Evolutionary conservation across 192 early-diverging fungal species (phyloP).

Genomic region (Podila verticillata): DNA sequence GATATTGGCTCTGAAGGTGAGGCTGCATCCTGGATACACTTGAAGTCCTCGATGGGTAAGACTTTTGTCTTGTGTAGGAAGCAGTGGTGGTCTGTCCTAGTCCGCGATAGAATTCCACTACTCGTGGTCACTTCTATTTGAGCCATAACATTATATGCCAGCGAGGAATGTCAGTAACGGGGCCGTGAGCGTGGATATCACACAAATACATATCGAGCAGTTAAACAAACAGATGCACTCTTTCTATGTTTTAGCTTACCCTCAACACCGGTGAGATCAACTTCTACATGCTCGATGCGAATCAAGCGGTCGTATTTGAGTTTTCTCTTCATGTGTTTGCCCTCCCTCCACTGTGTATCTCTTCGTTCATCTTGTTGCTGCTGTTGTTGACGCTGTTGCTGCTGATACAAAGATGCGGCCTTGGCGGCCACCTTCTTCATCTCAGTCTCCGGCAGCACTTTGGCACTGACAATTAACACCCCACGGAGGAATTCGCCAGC

Average conservation of each 20-base stretch:
- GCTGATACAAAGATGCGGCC: not conserved
- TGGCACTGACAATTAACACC: slow-evolving; percentile 31
- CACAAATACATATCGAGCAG: not conserved
- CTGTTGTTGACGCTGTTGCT: not conserved
- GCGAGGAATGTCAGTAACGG: not conserved
- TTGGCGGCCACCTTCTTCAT: slow-evolving; percentile 11
- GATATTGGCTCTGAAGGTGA: not conserved
- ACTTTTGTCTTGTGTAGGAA: slow-evolving; percentile 34
- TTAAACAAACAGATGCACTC: not conserved
- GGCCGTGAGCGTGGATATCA: not conserved
- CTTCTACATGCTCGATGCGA: slow-evolving; percentile 28
- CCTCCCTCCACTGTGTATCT: too few species aligned
- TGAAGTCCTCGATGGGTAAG: slow-evolving; percentile 25
- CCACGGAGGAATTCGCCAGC: slow-evolving; percentile 33
- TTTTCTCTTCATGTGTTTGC: not conserved
- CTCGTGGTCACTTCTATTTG: slow-evolving; percentile 32
- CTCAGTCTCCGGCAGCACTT: slow-evolving; percentile 10
- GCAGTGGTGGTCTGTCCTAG: slow-evolving; percentile 32
- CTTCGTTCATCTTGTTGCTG: not conserved
- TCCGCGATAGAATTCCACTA: slow-evolving; percentile 24
- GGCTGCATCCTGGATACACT: slow-evolving; percentile 10
- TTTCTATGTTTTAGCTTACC: slow-evolving; percentile 10
- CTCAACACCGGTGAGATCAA: slow-evolving; percentile 39
- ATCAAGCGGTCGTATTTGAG: slow-evolving; percentile 11
- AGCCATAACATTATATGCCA: not conserved